Base-by-base conservation (phyloP, 2,329 filamentous ascomycete genomes). In the Madurella mycetomatis region DNA sequence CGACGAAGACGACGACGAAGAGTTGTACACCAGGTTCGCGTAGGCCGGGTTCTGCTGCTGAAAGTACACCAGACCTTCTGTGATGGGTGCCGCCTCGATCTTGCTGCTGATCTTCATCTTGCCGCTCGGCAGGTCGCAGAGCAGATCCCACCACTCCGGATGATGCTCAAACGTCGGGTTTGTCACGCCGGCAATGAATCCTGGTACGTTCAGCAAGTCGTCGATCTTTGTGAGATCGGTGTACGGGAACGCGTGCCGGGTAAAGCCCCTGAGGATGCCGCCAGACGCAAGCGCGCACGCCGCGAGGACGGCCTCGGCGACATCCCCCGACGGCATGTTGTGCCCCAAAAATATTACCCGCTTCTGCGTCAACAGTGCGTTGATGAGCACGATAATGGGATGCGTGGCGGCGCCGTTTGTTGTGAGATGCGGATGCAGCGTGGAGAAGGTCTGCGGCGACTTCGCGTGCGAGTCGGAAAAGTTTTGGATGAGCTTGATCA, bases 181-280 rank as follows among this genome's bases (percentile, higher is more conserved):
- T 1, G 92, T 99, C 41, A 99, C 94, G 54, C 94, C 94, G 2
- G 94, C 94, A 64, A 99, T 96, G 71, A 99, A 99, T 2, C 94
- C 94, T 7, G 94, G 92, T 0, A 99, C 94, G 65, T 95, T 92
- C 46, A 99, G 80, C 11, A 99, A 80, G 68, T 97, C 94, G 62
- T 99, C 94, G 56, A 99, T 92, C 73, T 99, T 99, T 60, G 91
- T 96, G 42, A 99, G 79, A 73, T 99, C 94, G 1, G 94, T 99
- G 67, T 99, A 99, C 2, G 94, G 94, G 67, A 99, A 99, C 0
- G 94, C 94, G 72, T 97, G 90, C 16, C 94, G 83, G 9, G 92
- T 96, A 71, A 99, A 99, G 30, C 94, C 94, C 54, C 92, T 82
- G 37, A 99, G 76, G n/a, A 96, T 77, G 5, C 94, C 92, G 17